Percentiles rank a stretch among this genome's conserved stretches.
phyloP scores from a whole-genome alignment of 345 rosid species.

The Nephelium lappaceum region DNA sequence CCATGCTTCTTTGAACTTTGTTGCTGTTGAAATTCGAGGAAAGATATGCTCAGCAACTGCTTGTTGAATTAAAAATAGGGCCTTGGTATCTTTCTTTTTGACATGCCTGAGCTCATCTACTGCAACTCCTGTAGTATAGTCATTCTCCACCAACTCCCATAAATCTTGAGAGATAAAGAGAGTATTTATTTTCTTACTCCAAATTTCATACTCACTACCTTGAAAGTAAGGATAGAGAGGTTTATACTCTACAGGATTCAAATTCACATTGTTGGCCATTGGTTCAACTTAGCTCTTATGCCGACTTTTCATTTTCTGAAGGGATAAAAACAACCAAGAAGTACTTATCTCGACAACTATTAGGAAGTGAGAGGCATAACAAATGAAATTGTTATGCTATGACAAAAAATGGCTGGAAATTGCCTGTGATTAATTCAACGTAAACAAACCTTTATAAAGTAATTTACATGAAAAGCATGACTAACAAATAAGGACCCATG shows the following conservation, averaged over 20 bases:
- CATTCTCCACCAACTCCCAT: background rate
- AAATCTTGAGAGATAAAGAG: background rate
- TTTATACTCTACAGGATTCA: too few relatives aligned
- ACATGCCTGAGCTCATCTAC: background rate
- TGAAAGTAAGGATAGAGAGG: too few relatives aligned
- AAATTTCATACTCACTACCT: too few relatives aligned
- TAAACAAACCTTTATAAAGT: too few relatives aligned
- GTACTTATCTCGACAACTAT: background rate
- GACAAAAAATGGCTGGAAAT: too few relatives aligned
- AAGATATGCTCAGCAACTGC: background rate
- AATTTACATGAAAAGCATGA: too few relatives aligned
- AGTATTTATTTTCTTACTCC: too few relatives aligned
- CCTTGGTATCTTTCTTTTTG: conserved; percentile 4
- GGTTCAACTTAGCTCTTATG: background rate
- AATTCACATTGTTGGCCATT: background rate
- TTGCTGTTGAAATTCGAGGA: background rate
- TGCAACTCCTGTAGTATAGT: background rate
- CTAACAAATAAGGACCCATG: too few relatives aligned
- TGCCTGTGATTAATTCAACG: too few relatives aligned
- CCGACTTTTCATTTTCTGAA: background rate
- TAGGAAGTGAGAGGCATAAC: background rate
- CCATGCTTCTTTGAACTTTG: background rate
- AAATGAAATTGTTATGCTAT: too few relatives aligned
- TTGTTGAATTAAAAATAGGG: conserved; percentile 6
- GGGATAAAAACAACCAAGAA: background rate